Evolutionary conservation across 306 rosid species (phyloP).

Genomic region (Quercus agrifolia): DNA sequence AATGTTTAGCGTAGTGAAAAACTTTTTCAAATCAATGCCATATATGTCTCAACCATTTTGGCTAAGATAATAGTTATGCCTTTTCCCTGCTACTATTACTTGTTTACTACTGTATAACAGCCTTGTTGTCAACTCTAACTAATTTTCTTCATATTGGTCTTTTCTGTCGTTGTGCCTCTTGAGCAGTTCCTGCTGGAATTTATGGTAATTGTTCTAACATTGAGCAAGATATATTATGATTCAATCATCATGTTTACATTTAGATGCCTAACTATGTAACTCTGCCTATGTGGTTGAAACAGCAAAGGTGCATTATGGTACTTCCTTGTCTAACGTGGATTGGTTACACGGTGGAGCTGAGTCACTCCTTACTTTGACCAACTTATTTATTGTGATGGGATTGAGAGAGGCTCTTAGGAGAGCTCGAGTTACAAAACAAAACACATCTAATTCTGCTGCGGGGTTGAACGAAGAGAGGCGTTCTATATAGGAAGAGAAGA

Average conservation of each 20-base stretch:
- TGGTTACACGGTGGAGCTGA: constrained; percentile 98
- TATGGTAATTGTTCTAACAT: constrained; percentile 51
- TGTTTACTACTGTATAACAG: neutral
- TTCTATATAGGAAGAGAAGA: constrained; percentile 13
- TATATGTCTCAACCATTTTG: neutral
- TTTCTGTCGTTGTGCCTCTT: constrained; percentile 6
- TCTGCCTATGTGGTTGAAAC: constrained; percentile 24
- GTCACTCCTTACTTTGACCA: constrained; percentile 83
- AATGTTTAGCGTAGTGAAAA: too few species aligned
- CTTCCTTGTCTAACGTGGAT: constrained; percentile 91
- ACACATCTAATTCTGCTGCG: constrained; percentile 22
- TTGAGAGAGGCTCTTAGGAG: constrained; percentile 69
- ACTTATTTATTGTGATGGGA: constrained; percentile 81
- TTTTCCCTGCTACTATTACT: neutral
- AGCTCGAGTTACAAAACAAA: constrained; percentile 30
- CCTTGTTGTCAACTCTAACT: constrained; percentile 14
- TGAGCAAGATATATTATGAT: neutral
- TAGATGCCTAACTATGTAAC: constrained; percentile 3
- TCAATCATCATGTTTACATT: neutral
- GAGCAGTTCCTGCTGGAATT: constrained; percentile 93
- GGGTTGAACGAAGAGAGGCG: constrained; percentile 34
- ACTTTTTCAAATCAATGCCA: neutral
- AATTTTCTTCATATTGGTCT: constrained; percentile 25
- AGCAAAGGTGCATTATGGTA: constrained; percentile 88
- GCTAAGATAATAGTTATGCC: neutral